These are phyloP conservation scores for Poa pratensis DNA, from an alignment of 176 grass and related monocot genomes.

Conservation along the genomic window DNA sequence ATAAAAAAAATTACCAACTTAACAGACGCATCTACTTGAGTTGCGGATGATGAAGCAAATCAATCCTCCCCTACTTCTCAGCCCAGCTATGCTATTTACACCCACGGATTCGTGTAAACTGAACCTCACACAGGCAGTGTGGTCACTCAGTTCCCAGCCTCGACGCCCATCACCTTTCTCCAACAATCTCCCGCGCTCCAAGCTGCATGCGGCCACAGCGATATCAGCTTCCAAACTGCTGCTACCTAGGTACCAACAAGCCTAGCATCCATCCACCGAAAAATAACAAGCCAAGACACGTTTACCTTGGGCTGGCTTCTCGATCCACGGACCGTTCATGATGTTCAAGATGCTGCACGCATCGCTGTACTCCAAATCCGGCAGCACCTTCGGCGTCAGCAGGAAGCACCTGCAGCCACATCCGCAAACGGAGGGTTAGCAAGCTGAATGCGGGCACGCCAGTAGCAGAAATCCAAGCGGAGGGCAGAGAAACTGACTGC, in stretches of 20 bases:
- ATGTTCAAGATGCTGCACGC: conserved; percentile 96
- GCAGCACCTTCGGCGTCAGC: conserved; percentile 88
- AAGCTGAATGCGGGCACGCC: not conserved
- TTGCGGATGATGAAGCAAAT: not conserved
- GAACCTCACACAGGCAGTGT: not conserved
- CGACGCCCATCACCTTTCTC: conserved; percentile 1
- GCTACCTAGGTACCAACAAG: not conserved
- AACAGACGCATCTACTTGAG: not conserved
- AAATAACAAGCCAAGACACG: not conserved
- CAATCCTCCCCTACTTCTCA: not conserved
- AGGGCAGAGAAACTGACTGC: conserved; percentile 57
- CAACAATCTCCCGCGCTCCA: not conserved
- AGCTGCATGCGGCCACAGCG: not conserved
- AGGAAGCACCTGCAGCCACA: conserved; percentile 74
- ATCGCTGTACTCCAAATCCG: conserved; percentile 87
- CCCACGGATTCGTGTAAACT: not conserved
- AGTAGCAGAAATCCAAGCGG: not conserved
- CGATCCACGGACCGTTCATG: conserved; percentile 97
- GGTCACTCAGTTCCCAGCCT: not conserved
- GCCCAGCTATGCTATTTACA: not conserved
- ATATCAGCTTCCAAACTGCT: not conserved
- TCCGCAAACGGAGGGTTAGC: conserved; percentile 4
- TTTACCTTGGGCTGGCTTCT: conserved; percentile 68
- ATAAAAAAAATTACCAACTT: not conserved
- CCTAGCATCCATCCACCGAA: not conserved